Percentiles rank a stretch among this genome's conserved stretches.
These are phyloP conservation scores for Mitosporidium daphniae DNA, from an alignment of 371 early-diverging fungal genomes.

Conservation along the genomic window DNA sequence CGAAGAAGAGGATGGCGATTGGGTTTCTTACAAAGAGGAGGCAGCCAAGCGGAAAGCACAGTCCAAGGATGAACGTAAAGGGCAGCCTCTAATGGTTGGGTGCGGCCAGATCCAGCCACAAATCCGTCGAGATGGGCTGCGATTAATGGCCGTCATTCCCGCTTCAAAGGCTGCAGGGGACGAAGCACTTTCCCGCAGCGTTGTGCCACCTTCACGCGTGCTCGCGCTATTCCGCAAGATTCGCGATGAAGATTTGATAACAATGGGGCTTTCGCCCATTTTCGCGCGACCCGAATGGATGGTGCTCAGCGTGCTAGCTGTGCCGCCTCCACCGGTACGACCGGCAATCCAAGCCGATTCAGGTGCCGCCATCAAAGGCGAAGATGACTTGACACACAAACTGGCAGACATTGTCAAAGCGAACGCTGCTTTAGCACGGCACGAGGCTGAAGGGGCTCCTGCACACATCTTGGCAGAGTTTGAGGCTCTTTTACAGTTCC, in stretches of 20 bases:
- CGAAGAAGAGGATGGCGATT: too few species aligned
- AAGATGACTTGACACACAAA: slow-evolving; percentile 92
- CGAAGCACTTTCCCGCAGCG: too few species aligned
- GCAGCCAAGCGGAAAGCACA: too few species aligned
- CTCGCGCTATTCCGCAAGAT: slow-evolving; percentile 59
- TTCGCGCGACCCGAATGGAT: slow-evolving; percentile 95
- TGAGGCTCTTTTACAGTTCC: slow-evolving; percentile 76
- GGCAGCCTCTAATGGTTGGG: too few species aligned
- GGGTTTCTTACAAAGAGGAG: too few species aligned
- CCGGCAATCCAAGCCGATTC: slow-evolving; percentile 90
- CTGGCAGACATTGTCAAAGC: slow-evolving; percentile 84
- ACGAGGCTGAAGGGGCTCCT: slow-evolving; percentile 80
- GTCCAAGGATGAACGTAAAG: too few species aligned
- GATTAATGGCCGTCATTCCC: slow-evolving; percentile 9
- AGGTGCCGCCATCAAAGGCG: slow-evolving; percentile 42
- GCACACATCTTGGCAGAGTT: slow-evolving; percentile 72
- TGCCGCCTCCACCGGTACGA: slow-evolving; percentile 88
- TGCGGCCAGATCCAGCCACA: slow-evolving; percentile 11
- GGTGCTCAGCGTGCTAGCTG: slow-evolving; percentile 65
- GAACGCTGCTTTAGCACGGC: slow-evolving; percentile 45
- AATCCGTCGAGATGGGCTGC: slow-evolving; percentile 10
- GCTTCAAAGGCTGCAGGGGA: slow-evolving; percentile 9
- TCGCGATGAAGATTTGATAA: slow-evolving; percentile 39
- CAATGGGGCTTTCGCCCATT: slow-evolving; percentile 60
- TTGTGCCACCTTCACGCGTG: slow-evolving; percentile 38